Conservation (phyloP, 1,284 basidiomycete genomes). For the Trametes sp. region DNA sequence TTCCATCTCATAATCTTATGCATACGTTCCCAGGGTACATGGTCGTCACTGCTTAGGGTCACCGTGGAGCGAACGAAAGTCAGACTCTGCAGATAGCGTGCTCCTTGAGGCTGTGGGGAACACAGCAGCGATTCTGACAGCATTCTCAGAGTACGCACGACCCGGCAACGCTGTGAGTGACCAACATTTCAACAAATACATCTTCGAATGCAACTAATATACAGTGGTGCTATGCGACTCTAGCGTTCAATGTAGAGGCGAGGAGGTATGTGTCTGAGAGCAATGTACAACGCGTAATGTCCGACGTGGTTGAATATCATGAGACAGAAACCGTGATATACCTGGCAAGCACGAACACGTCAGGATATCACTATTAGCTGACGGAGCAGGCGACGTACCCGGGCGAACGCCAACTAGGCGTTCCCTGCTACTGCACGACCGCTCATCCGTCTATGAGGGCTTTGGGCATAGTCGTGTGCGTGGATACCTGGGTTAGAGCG, state of each 20-base stretch:
- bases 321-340: neutral
- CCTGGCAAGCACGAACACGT: no score
- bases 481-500: slow-evolving; percentile 36
- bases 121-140: no score
- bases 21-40: no score
- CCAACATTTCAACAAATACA: neutral
- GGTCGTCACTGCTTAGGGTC: no score
- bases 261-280: slow-evolving; percentile 2
- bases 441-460: slow-evolving; percentile 31
- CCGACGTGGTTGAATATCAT: neutral
- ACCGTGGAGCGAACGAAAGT: no score
- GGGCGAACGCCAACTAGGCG: slow-evolving; percentile 12
- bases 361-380: no score
- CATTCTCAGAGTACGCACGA: no score
- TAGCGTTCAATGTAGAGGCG: slow-evolving; percentile 14
- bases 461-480: slow-evolving; percentile 39
- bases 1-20: no score
- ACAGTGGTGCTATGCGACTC: slow-evolving; percentile 5
- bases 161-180: no score
- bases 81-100: no score
- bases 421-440: slow-evolving; percentile 28
- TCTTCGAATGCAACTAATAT: slow-evolving; percentile 10
- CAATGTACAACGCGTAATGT: neutral
- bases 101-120: no score
- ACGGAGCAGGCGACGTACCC: neutral